These are phyloP conservation scores for Penicillium frequentans DNA, from an alignment of 2,329 filamentous ascomycete species.

Conservation along the genomic window DNA sequence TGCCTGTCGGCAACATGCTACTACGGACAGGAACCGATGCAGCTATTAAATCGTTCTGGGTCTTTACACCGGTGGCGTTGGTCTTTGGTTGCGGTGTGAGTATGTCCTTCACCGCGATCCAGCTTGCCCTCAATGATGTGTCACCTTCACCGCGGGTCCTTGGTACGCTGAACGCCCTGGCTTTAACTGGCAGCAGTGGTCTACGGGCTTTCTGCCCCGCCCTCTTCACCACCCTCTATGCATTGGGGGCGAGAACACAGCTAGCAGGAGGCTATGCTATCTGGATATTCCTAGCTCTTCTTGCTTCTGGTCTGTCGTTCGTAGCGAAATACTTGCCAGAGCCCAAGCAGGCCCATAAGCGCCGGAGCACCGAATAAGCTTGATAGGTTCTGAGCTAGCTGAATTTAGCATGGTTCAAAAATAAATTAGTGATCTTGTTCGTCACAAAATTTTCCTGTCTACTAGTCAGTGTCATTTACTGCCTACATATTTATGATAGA, in stretches of 20 bases:
- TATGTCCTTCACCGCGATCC: constrained; percentile 70
- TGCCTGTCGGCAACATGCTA: constrained; percentile 58
- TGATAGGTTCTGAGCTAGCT: background rate
- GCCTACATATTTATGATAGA: background rate
- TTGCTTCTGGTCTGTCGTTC: constrained; percentile 38
- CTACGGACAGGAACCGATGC: constrained; percentile 43
- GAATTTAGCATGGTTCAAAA: background rate
- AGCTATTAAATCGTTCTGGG: constrained; percentile 58
- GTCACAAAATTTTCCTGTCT: background rate
- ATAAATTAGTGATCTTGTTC: background rate
- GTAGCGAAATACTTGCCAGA: constrained; percentile 19
- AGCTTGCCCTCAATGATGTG: constrained; percentile 74
- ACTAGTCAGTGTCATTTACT: background rate
- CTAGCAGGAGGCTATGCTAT: constrained; percentile 65
- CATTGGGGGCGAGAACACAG: constrained; percentile 62
- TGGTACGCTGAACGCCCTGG: constrained; percentile 70
- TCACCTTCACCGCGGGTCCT: constrained; percentile 64
- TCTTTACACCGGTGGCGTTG: constrained; percentile 46
- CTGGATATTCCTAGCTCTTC: constrained; percentile 46
- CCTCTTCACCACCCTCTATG: constrained; percentile 66
- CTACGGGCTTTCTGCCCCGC: constrained; percentile 68
- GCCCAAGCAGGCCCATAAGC: background rate
- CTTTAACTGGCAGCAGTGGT: constrained; percentile 61
- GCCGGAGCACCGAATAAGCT: background rate
- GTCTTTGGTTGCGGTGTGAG: constrained; percentile 62